Percentiles rank a stretch among this genome's conserved stretches.
phyloP scores from a whole-genome alignment of 139 green algal species.

The Tetraselmis striata region DNA sequence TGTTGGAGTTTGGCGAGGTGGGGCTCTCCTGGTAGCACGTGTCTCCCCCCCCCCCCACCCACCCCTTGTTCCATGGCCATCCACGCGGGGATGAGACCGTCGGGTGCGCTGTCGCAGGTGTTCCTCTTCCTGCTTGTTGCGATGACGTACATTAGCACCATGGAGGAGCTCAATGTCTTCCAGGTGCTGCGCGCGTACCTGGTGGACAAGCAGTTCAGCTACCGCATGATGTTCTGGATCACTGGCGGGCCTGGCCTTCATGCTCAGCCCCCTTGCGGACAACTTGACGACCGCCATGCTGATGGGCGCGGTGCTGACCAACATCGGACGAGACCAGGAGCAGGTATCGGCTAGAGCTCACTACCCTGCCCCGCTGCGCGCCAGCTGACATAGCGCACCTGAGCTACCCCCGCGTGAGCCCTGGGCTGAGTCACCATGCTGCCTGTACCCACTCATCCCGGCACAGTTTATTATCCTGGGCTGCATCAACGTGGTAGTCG shows the following conservation, averaged over 20 bases:
- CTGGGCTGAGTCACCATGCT: too few species aligned
- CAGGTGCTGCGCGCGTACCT: conserved; percentile 8
- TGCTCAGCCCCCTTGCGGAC: conserved; percentile 24
- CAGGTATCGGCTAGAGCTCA: background rate
- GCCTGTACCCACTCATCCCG: too few species aligned
- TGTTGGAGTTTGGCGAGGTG: conserved; percentile 20
- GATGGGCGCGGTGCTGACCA: conserved; percentile 23
- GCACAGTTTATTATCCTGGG: conserved; percentile 17
- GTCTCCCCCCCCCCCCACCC: background rate
- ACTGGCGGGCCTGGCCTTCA: conserved; percentile 19
- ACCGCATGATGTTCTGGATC: conserved; percentile 20
- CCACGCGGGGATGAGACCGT: background rate
- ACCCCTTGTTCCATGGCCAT: background rate
- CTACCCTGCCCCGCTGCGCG: background rate
- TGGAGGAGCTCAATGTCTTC: conserved; percentile 22
- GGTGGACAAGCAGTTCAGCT: conserved; percentile 3
- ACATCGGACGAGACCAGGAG: conserved; percentile 9
- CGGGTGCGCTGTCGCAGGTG: background rate
- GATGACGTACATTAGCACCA: conserved; percentile 25
- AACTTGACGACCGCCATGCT: conserved; percentile 28
- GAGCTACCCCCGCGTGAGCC: too few species aligned
- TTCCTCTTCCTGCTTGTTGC: conserved; percentile 27
- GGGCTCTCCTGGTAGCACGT: background rate
- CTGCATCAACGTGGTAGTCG: conserved; percentile 29
- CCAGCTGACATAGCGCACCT: background rate